Evolutionary conservation across 495 filamentous ascomycete species (phyloP).

Genomic region (Achaetomiella virescens): DNA sequence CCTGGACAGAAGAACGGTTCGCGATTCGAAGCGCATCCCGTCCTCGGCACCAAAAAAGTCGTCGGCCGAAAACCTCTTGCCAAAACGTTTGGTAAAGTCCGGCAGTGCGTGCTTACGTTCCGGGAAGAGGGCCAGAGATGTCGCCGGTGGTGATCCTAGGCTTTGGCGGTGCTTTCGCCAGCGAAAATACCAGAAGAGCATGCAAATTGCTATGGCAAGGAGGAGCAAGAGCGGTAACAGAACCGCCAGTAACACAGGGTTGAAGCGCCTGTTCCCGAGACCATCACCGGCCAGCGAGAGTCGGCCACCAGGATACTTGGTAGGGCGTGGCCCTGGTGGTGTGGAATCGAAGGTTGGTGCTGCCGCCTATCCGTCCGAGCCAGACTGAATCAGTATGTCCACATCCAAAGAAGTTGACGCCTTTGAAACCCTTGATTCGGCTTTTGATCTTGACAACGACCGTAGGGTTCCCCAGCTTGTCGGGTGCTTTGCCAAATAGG

Average conservation of each 20-base stretch:
- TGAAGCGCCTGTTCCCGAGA: constrained; percentile 2
- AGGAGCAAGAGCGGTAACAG: constrained; percentile 18
- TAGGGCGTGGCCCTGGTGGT: not conserved
- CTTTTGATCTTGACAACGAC: constrained; percentile 47
- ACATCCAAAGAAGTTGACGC: constrained; percentile 43
- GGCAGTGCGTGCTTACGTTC: constrained; percentile 8
- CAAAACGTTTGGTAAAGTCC: constrained; percentile 17
- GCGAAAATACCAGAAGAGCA: constrained; percentile 24
- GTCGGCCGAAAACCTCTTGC: constrained; percentile 16
- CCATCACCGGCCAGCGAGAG: not conserved
- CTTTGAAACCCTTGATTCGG: constrained; percentile 39
- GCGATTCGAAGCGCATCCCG: too few relatives aligned
- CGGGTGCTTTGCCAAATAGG: constrained; percentile 60
- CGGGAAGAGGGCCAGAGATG: constrained; percentile 40
- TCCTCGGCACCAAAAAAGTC: constrained; percentile 9
- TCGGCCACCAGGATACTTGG: not conserved
- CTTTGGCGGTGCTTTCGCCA: constrained; percentile 10
- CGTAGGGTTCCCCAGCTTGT: constrained; percentile 22
- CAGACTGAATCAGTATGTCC: constrained; percentile 41
- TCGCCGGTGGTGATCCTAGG: constrained; percentile 22
- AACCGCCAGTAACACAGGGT: constrained; percentile 16
- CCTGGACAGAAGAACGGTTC: too few relatives aligned
- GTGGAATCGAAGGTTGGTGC: not conserved
- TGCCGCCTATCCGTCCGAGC: constrained; percentile 9
- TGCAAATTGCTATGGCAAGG: constrained; percentile 8